Conservation (phyloP, 192 early-diverging fungal species). For the Rhizophagus prolifer region DNA sequence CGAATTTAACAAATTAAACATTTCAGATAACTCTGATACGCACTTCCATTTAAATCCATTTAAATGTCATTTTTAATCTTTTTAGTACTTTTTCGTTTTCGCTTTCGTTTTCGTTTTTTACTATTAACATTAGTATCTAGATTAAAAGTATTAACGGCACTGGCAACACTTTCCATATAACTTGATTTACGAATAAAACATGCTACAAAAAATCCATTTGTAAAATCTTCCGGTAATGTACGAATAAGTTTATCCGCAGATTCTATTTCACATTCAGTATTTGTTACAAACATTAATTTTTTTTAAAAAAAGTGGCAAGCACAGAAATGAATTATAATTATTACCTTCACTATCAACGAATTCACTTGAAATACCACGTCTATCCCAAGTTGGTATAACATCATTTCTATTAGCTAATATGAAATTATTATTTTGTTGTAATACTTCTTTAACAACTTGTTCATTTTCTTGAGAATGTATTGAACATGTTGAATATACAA, state of each 20-base stretch:
- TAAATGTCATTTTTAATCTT: neutral
- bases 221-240: conserved; percentile 77
- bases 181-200: conserved; percentile 72
- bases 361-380: conserved; percentile 68
- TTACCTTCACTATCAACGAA: conserved; percentile 40
- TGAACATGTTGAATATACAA: conserved; percentile 97
- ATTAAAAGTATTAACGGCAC: neutral
- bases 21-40: too few species aligned
- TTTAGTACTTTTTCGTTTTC: neutral
- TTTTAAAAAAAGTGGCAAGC: neutral
- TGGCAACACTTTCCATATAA: conserved; percentile 23
- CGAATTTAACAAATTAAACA: too few species aligned
- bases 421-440: conserved; percentile 51
- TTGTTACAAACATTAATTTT: neutral
- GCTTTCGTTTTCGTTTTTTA: neutral
- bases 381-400: conserved; percentile 77
- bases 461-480: conserved; percentile 93
- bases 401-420: conserved; percentile 49
- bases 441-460: conserved; percentile 69
- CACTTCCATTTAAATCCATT: too few species aligned
- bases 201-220: conserved; percentile 97
- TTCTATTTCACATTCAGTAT: conserved; percentile 35
- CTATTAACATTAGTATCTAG: neutral
- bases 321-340: neutral
- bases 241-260: conserved; percentile 70